These are phyloP conservation scores for Rhinocladiella mackenziei DNA, from an alignment of 2,329 filamentous ascomycete species.

Conservation along the genomic window DNA sequence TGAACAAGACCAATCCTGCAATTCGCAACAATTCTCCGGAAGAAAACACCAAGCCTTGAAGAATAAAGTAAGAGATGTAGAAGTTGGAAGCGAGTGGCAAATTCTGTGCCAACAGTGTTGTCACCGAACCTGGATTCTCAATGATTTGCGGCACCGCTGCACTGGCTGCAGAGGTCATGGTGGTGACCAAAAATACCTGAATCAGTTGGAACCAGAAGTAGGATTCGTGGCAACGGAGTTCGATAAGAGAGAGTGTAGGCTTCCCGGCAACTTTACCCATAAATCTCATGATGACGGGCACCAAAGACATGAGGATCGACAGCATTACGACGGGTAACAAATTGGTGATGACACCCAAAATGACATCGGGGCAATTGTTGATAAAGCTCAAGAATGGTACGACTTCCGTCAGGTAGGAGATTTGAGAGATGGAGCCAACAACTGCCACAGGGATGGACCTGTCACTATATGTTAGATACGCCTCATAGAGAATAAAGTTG, in stretches of 20 bases:
- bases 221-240: conserved; percentile 83
- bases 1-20: conserved; percentile 67
- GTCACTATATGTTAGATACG: not conserved
- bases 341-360: conserved; percentile 79
- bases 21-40: conserved; percentile 71
- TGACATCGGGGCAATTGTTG: conserved; percentile 61
- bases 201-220: conserved; percentile 76
- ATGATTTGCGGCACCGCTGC: conserved; percentile 62
- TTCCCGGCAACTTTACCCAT: conserved; percentile 71
- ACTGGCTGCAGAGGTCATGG: conserved; percentile 74
- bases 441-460: conserved; percentile 65
- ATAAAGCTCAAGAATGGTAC: conserved; percentile 72
- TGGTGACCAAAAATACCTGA: conserved; percentile 86
- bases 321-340: conserved; percentile 76
- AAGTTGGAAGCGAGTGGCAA: conserved; percentile 87
- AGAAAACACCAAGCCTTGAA: conserved; percentile 81
- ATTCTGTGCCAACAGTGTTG: conserved; percentile 64
- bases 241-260: conserved; percentile 72
- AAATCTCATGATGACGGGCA: conserved; percentile 76
- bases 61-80: conserved; percentile 90
- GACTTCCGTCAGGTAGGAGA: conserved; percentile 59
- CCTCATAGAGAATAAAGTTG: not conserved
- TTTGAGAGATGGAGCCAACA: conserved; percentile 82
- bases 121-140: conserved; percentile 57
- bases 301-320: conserved; percentile 77